These are phyloP conservation scores for Cyberlindnera subsufficiens DNA, from an alignment of 805 yeast genomes.

Conservation along the genomic window DNA sequence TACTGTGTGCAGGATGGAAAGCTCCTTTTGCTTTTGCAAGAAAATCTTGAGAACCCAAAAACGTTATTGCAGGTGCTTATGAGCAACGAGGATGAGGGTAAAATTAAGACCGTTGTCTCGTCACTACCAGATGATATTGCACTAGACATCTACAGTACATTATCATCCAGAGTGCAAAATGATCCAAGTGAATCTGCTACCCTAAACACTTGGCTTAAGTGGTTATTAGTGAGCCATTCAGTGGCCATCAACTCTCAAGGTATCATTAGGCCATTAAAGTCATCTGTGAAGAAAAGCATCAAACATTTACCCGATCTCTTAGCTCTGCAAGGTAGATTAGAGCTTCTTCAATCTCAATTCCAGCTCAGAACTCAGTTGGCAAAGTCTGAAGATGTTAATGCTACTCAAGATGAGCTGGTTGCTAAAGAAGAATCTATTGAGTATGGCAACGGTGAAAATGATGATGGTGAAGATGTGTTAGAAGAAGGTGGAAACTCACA, in stretches of 20 bases:
- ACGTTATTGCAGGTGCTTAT: slow-evolving; percentile 20
- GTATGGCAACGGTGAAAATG: slow-evolving; percentile 40
- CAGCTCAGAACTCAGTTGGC: slow-evolving; percentile 54
- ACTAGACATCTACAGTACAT: slow-evolving; percentile 36
- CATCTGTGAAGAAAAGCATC: slow-evolving; percentile 49
- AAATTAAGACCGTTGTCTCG: slow-evolving; percentile 35
- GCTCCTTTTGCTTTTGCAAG: slow-evolving; percentile 11
- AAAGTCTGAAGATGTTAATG: slow-evolving; percentile 20
- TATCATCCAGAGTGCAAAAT: slow-evolving; percentile 41
- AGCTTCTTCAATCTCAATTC: slow-evolving; percentile 70
- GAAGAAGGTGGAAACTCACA: slow-evolving; percentile 17
- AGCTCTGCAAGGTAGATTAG: slow-evolving; percentile 81
- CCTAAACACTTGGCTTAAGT: slow-evolving; percentile 66
- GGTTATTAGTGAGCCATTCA: slow-evolving; percentile 69
- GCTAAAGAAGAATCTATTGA: slow-evolving; percentile 28
- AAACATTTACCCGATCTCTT: slow-evolving; percentile 60
- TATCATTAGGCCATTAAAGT: slow-evolving; percentile 46
- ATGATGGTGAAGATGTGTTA: slow-evolving; percentile 30
- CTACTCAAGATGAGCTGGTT: slow-evolving; percentile 22
- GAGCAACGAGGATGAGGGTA: slow-evolving; percentile 30
- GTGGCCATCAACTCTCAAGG: slow-evolving; percentile 27
- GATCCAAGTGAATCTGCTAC: slow-evolving; percentile 36
- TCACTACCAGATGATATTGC: slow-evolving; percentile 36
- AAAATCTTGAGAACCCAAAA: slow-evolving; percentile 18
- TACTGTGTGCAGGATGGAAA: slow-evolving; percentile 22